These are phyloP conservation scores for Colletotrichum sp. DNA, from an alignment of 2,329 filamentous ascomycete species.

Conservation along the genomic window DNA sequence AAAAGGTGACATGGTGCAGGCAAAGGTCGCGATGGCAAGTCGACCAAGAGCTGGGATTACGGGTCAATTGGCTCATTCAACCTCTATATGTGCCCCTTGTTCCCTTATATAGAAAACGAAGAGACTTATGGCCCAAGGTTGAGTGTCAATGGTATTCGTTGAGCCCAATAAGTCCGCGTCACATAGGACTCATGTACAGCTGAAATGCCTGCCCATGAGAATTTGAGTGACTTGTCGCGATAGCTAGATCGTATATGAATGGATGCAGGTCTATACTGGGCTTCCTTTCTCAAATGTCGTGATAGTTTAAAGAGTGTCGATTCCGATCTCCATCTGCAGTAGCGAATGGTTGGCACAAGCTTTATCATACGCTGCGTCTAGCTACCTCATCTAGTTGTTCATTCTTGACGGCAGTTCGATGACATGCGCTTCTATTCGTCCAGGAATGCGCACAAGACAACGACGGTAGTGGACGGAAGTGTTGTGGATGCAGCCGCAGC, in stretches of 20 bases:
- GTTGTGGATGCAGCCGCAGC: background rate
- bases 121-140: background rate
- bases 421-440: background rate
- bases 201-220: background rate
- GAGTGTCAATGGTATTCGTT: background rate
- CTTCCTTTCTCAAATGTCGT: background rate
- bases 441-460: background rate
- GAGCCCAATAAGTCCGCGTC: background rate
- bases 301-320: no score
- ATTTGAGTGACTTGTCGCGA: no score
- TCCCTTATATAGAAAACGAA: background rate
- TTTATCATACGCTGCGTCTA: fast-evolving
- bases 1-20: background rate
- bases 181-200: background rate
- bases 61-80: background rate
- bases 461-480: fast-evolving
- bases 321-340: no score
- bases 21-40: no score
- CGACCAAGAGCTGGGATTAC: no score
- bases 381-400: fast-evolving
- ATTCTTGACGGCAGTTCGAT: background rate
- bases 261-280: no score
- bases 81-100: background rate
- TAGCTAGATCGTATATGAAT: no score
- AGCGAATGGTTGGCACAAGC: background rate